Evolutionary conservation across 1,284 basidiomycete species (phyloP).

Genomic region (Malassezia obtusa): DNA sequence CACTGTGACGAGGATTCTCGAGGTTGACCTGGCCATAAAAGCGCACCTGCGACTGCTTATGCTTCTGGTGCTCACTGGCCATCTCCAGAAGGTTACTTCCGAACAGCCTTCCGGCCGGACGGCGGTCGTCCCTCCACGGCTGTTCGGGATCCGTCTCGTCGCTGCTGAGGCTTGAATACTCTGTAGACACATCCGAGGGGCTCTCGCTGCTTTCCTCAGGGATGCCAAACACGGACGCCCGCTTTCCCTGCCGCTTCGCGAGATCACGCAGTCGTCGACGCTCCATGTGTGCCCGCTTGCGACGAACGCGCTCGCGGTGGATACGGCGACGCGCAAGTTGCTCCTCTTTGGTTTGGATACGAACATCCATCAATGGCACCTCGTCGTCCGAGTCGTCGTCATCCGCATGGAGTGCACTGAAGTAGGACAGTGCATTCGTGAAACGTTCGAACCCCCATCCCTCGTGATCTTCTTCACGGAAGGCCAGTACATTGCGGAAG

Average conservation of each 20-base stretch:
- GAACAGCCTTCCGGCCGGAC: conserved; percentile 40
- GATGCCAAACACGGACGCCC: conserved; percentile 24
- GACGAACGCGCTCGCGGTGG: conserved; percentile 3
- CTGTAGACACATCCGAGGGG: conserved; percentile 17
- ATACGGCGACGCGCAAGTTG: neutral
- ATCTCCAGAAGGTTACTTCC: conserved; percentile 41
- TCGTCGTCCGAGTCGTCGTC: conserved; percentile 34
- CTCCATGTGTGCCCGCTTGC: conserved; percentile 1
- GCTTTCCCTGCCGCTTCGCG: conserved; percentile 27
- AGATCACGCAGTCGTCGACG: conserved; percentile 11
- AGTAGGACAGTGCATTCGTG: conserved; percentile 21
- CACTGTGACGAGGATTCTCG: conserved; percentile 20
- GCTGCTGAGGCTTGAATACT: conserved; percentile 20
- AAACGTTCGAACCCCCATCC: conserved; percentile 45
- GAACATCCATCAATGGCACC: conserved; percentile 22
- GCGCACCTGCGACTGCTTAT: conserved; percentile 21
- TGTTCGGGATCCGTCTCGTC: conserved; percentile 27
- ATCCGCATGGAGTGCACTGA: conserved; percentile 15
- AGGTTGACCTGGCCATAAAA: conserved; percentile 39
- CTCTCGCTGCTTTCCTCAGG: neutral
- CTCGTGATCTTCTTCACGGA: conserved; percentile 38
- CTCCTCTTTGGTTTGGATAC: conserved; percentile 11
- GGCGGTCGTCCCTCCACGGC: conserved; percentile 35
- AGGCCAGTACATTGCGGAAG: conserved; percentile 44
- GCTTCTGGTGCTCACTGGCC: conserved; percentile 20